Evolutionary conservation across 257 asterid species (phyloP).

Genomic region (Penstemon eatonii): DNA sequence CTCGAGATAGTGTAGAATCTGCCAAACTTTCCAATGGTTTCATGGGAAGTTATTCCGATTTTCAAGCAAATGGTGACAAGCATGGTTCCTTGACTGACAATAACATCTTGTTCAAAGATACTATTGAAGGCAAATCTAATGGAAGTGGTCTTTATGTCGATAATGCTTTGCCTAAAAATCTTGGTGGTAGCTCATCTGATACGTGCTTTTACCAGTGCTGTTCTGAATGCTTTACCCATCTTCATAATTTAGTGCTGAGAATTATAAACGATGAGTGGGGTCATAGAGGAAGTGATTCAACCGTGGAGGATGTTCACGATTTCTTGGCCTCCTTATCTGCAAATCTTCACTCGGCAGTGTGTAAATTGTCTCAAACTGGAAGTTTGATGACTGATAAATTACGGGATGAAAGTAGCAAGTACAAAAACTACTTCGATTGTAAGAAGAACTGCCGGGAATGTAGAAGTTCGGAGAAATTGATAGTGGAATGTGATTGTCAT

Average conservation of each 20-base stretch:
- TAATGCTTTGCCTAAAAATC: conserved; percentile 24
- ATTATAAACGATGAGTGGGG: conserved; percentile 44
- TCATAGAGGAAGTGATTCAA: conserved; percentile 36
- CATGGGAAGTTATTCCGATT: conserved; percentile 28
- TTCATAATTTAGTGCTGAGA: conserved; percentile 43
- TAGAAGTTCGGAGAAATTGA: conserved; percentile 27
- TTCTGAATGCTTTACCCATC: conserved; percentile 58
- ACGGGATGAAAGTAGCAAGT: conserved; percentile 22
- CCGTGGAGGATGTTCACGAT: conserved; percentile 71
- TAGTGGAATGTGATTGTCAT: conserved; percentile 63
- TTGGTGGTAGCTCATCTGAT: conserved; percentile 26
- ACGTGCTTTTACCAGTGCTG: conserved; percentile 70
- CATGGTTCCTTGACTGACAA: conserved; percentile 27
- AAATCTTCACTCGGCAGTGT: conserved; percentile 57
- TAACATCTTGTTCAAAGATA: conserved; percentile 31
- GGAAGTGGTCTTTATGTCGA: conserved; percentile 23
- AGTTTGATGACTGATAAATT: conserved; percentile 18
- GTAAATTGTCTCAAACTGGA: conserved; percentile 39
- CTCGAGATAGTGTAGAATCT: conserved; percentile 33
- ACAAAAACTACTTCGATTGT: conserved; percentile 28
- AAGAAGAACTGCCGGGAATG: conserved; percentile 18
- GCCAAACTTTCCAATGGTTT: conserved; percentile 50
- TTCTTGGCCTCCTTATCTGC: conserved; percentile 68
- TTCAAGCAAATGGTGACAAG: conserved; percentile 35
- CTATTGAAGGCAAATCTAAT: conserved; percentile 20